Evolutionary conservation across 176 grass and related monocot species (phyloP), one percentile per base, ranked within the genome.

Genomic region (Otatea glauca): DNA sequence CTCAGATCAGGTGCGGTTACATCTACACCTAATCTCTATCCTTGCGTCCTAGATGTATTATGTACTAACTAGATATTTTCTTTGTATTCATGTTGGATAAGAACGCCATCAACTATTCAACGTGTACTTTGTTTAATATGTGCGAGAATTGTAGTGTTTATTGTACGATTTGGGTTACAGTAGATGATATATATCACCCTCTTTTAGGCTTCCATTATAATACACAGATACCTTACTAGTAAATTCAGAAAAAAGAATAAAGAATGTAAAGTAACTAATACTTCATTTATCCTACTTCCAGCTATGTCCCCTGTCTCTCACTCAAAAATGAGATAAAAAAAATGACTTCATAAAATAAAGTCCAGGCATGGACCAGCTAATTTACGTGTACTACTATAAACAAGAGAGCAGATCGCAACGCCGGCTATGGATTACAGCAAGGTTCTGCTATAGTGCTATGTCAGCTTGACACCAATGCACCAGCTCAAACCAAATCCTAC

Each of bases 401-500:
- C 66, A 86, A 82, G 48, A 81, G 51, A 86, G 58, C 59, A 90
- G 67, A 90, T 73, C 23, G 25, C 71, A 80, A 68, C 63, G 27
- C 50, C 20, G 25, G 25, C 38, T 14, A 83, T 50, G 10, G 34
- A 45, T 45, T 42, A 51, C 82, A 86, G 44, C 48, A 23, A 75
- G 25, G 32, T 81, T 88, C 43, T 65, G 72, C 58, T n/a, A n/a
- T n/a, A n/a, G n/a, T n/a, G n/a, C n/a, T 56, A 89, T 18, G 56
- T 54, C 72, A 82, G 72, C 45, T 77, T 72, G 47, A 69, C 56
- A 80, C 73, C 4, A 49, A 59, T 51, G 76, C 64, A 47, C 85
- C 70, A 76, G 77, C 76, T 81, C 65, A 90, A 74, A 83, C 44
- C 48, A 79, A 86, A 83, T 78, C 88, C 84, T 86, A 86, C 34